Base-by-base conservation (phyloP, 257 asterid genomes). In the Fraxinus pennsylvanica region DNA sequence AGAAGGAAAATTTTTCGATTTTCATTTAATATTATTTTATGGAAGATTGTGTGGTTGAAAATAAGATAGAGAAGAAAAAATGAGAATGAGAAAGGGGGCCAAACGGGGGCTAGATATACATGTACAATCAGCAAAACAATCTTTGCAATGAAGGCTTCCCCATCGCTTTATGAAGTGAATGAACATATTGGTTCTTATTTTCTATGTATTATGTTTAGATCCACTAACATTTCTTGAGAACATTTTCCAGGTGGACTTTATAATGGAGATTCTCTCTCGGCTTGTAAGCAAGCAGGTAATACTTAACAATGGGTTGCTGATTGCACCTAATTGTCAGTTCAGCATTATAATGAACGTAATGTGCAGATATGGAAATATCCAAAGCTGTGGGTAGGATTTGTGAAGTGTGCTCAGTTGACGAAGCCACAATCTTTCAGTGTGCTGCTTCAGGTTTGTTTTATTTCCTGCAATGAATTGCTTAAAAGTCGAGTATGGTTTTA, bases 331-430 rank as follows among this genome's bases (percentile, higher is more conserved):
- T 19, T 68, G 72, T 82, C 76, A 74, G 43, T 67, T 74, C 73
- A 43, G 69, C 78, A 61, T 79, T 63, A 61, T 45, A 72, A 25
- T 17, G 50, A 29, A 76, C 74, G 35, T 74, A 54, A 54, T 67
- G 29, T 83, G 84, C 92, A 95, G 98, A 93, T 96, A 84, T 96
- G 99, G 99, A 96, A 89, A 80, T 84, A 89, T 81, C 99, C 99
- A n/a, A 93, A 94, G 91, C 90, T 85, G 75, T 96, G 99, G 99
- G 99, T 96, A 63, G 99, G 99, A 81, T 96, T 96, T 84, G 80
- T 92, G 83, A 93, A 94, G 84, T 96, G 99, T 82, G 97, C 98
- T 78, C 92, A 84, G 80, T 79, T 91, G 90, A 96, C 99, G 19
- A 87, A 88, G 87, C 99, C 99, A 71, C 92, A 93, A 73, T 96